Base-by-base conservation (phyloP, 345 rosid species). In the Turritis glabra region DNA sequence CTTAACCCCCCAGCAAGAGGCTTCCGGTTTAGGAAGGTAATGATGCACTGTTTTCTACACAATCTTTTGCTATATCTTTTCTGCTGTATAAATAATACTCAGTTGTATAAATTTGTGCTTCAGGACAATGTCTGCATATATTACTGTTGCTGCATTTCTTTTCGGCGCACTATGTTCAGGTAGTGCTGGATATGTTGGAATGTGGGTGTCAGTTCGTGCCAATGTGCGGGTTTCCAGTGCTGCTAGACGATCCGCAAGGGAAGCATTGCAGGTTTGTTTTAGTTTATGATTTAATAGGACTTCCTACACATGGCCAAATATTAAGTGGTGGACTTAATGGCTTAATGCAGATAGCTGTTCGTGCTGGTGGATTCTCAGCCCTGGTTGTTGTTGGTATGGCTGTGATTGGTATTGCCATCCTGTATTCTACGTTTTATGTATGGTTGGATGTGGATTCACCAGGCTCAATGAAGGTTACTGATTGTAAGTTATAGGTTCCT, bases 121-220 rank as follows among this genome's bases (percentile, higher is more conserved):
- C 86, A 94, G 98, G 86, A 79, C 84, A 58, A 78, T 86, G 61
- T 82, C 97, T 77, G 96, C 97, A 13, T 90, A 43, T 73, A 90
- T 91, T 72, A 91, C 96, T 66, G 98, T 94, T 74, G 92, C 89
- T 70, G 85, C 96, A 77, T 94, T 94, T 82, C 97, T 94, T 53
- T 67, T 91, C 79, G 98, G 98, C 15, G 93, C 98, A 11, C 33
- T 94, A 48, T 94, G 98, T 74, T 91, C 97, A 9, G 97, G 97
- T 81, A 54, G 86, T 63, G 96, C 96, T 0, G 98, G 98, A 66
- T 94, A 91, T 80, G 88, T 91, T 78, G 97, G 98, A 47, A 94
- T 94, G 98, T 91, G 97, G 98, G 98, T 94, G 51, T 94, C 98
- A 17, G 98, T 91, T 48, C 97, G 98, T 78, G 98, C 98, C 78